Conservation (phyloP, 352 stramenopile genomes). For the Phytophthora citricola region DNA sequence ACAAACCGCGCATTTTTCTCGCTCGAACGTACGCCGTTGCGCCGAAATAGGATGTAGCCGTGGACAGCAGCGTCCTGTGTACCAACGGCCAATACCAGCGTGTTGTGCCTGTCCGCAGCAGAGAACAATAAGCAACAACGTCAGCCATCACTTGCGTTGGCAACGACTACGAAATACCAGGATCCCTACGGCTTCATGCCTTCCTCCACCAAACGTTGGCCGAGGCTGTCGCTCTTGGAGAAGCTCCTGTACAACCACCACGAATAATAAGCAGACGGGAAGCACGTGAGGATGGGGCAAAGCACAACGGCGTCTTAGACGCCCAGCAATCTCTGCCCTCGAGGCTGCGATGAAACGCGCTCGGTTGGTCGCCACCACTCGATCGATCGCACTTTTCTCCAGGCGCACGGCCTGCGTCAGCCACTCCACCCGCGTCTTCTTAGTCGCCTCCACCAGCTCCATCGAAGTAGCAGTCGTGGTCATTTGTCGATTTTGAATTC, state of each 20-base stretch:
- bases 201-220: slow-evolving; percentile 41
- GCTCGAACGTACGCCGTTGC: slow-evolving; percentile 41
- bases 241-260: slow-evolving; percentile 35
- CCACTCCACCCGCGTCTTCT: slow-evolving; percentile 36
- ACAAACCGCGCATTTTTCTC: background rate
- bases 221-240: slow-evolving; percentile 50
- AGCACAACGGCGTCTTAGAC: background rate
- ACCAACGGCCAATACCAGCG: slow-evolving; percentile 44
- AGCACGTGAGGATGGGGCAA: slow-evolving; percentile 9
- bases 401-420: slow-evolving; percentile 38
- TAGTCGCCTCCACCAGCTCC: slow-evolving; percentile 39
- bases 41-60: slow-evolving; percentile 57
- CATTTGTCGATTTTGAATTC: no score
- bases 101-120: slow-evolving; percentile 40
- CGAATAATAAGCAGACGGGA: slow-evolving; percentile 26
- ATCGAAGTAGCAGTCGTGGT: background rate
- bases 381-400: slow-evolving; percentile 31
- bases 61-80: slow-evolving; percentile 15
- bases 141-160: background rate
- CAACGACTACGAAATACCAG: no score
- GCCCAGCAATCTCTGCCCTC: no score
- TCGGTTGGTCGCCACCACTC: no score
- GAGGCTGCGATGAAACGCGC: no score
- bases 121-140: slow-evolving; percentile 2
- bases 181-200: slow-evolving; percentile 29